Evolutionary conservation across 495 filamentous ascomycete species (phyloP), one percentile per base, ranked within the genome.

Genomic region (Penicillium samsonianum): DNA sequence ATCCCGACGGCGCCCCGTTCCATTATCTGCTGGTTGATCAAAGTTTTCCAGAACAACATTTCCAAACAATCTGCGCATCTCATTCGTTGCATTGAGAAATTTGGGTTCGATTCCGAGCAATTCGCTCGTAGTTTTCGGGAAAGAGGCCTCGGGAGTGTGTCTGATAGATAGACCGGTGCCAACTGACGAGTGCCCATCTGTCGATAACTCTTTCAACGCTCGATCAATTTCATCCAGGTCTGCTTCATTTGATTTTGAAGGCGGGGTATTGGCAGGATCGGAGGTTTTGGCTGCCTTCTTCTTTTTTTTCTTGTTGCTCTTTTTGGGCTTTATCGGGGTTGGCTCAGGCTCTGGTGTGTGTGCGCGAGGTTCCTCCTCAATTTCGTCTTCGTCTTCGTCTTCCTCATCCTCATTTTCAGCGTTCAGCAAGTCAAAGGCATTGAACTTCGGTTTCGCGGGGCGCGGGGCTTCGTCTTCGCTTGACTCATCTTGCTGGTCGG

Each of bases 21-120:
- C 80, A 44, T 80, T 68, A 50, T 80, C 76, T 20, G 81, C 73
- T 23, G 81, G 82, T 25, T 80, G 73, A 26, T 82, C 77, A 16
- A 84, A 83, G 17, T 81, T 80, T 44, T 90, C 84, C 53, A 94
- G 74, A 10, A 89, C 88, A 26, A 88, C 84, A 53, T 87, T 87
- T 0, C 94, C 94, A 73, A 99, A 99, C 3, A 99, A 73, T 58
- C 84, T 86, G 41, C 90, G 87, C 92, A 99, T 97, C 73, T 99
- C 94, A 62, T 96, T 95, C 6, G 83, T 80, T 14, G 89, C 89
- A 67, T 95, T 96, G 11, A 99, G 82, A 60, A 89, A 84, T 58
- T 87, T 82, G 1, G 88, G 82, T 44, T 94, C 91, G 53, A 97
- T 82, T 11, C 81, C 76, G 2, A 98, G 74, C 30, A 96, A 74